phyloP scores from a whole-genome alignment of 2,329 filamentous ascomycete species.

The Calonectria hawksworthii region DNA sequence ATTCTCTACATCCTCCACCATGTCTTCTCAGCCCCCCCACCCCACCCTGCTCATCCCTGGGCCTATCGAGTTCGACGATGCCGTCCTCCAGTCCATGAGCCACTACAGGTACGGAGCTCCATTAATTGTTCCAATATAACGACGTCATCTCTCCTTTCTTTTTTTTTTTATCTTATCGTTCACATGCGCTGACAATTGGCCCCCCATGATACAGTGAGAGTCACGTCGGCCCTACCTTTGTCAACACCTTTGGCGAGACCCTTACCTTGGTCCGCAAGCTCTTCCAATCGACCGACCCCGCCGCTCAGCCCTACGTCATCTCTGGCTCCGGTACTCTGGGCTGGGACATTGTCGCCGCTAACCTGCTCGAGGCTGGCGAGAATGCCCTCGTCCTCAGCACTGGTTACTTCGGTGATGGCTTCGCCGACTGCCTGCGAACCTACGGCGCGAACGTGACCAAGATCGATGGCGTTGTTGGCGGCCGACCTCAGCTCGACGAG shows the following conservation, averaged over 20 bases:
- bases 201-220: conserved; percentile 76
- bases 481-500: conserved; percentile 86
- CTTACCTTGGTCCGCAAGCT: conserved; percentile 90
- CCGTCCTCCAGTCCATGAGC: conserved; percentile 92
- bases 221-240: conserved; percentile 91
- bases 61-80: conserved; percentile 99
- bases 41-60: conserved; percentile 92
- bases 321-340: conserved; percentile 95
- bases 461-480: conserved; percentile 89
- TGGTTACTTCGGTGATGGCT: conserved; percentile 97
- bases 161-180: conserved; percentile 3
- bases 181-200: conserved; percentile 17
- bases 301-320: conserved; percentile 92
- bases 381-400: conserved; percentile 94
- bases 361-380: conserved; percentile 90
- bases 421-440: conserved; percentile 90
- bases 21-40: conserved; percentile 74
- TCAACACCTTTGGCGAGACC: conserved; percentile 91
- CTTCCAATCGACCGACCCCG: conserved; percentile 88
- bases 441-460: conserved; percentile 94
- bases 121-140: not conserved
- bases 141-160: not conserved
- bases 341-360: conserved; percentile 97
- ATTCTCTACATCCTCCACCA: conserved; percentile 54
- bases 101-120: conserved; percentile 80